phyloP scores from a whole-genome alignment of 169 alveolate genomes.

The Cyclospora cayetanensis region DNA sequence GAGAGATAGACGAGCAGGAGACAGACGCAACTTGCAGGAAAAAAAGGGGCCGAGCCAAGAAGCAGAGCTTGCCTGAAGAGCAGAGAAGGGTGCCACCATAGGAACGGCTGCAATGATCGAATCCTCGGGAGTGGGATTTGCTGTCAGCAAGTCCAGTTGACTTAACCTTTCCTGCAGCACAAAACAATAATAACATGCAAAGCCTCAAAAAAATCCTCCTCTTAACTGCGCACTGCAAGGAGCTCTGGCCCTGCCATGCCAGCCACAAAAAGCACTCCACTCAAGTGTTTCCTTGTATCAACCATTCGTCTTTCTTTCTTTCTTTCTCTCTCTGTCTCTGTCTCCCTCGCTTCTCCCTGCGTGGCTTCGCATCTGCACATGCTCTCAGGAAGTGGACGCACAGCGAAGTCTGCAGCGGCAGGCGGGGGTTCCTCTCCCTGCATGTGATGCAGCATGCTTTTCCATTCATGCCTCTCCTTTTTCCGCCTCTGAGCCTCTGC shows the following conservation, averaged over 20 bases:
- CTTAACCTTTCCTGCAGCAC: not conserved
- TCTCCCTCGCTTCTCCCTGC: not conserved
- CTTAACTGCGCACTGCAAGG: too few species aligned
- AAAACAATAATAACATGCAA: too few species aligned
- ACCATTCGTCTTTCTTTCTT: not conserved
- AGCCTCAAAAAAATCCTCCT: too few species aligned
- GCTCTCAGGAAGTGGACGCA: too few species aligned
- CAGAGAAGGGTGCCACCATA: not conserved
- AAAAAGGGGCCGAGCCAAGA: not conserved
- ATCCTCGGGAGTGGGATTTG: not conserved
- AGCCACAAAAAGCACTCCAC: not conserved
- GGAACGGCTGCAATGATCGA: not conserved
- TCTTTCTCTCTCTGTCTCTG: not conserved
- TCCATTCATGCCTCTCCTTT: not conserved
- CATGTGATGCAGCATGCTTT: not conserved
- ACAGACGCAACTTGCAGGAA: not conserved
- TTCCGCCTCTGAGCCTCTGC: not conserved
- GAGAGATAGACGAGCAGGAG: too few species aligned
- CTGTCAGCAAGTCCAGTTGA: not conserved
- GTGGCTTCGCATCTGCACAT: not conserved
- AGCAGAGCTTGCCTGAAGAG: not conserved
- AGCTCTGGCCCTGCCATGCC: too few species aligned
- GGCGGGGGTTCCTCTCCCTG: too few species aligned
- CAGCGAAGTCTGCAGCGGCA: too few species aligned
- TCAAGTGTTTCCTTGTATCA: not conserved